Base-by-base conservation (phyloP, 1,139 yeast species). In the Blastobotrys arbuscula region DNA sequence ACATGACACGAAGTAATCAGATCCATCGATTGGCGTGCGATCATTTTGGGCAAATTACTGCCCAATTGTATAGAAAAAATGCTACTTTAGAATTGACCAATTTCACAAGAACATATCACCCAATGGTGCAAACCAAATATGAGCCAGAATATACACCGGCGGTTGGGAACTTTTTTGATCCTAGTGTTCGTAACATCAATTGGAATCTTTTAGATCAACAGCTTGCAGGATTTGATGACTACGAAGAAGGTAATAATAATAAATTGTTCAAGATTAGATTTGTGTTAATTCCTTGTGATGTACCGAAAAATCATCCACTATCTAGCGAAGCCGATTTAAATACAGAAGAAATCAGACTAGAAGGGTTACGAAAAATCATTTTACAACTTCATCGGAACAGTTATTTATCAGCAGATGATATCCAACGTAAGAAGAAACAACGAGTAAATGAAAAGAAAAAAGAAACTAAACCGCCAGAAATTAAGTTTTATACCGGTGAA, bases 171-270 rank as follows among this genome's bases (percentile, higher is more conserved):
- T 78, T 81, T 3, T 69, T 78, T 18, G 76, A 77, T 48, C 73
- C 72, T 3, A 71, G 72, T 41, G 76, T 85, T 1, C 68, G 78
- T 39, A 72, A 74, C 16, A 78, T 81, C 54, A 89, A 90, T 55
- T 94, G 98, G 98, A 90, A 90, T 59, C 84, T 83, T 54, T 74
- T 89, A 53, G 99, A 94, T 67, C 97, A 89, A 62, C 76, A 79
- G 23, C 67, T 92, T 21, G 96, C 97, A 1, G 98, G 98, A 0
- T 87, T 84, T 64, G 89, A 84, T 35, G 95, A 87, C 59, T 70
- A 59, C 75, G 78, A 23, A 74, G 67, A 79, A 36, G 76, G 74
- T n/a, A 48, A 42, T n/a, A 47, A 42, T 33, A 31, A 39, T 19
- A 77, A 76, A 50, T 76, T 78, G 44, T 84, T 81, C 63, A 73